Evolutionary conservation across 2,329 filamentous ascomycete genomes (phyloP).

Genomic region (Claviceps sp.): DNA sequence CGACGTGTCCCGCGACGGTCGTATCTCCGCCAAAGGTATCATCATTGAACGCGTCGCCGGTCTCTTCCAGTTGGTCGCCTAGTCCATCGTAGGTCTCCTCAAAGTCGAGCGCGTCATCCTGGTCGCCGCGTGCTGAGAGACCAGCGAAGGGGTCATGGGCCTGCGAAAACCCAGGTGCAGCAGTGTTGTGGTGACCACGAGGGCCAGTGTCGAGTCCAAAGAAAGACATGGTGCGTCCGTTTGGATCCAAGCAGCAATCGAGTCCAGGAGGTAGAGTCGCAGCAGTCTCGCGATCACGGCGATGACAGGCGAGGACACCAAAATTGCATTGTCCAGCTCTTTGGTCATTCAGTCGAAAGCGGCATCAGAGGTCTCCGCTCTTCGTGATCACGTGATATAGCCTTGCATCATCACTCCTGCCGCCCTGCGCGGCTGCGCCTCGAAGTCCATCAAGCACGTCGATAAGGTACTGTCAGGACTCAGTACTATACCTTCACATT

Average conservation of each 20-base stretch:
- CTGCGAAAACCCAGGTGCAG: slow-evolving; percentile 71
- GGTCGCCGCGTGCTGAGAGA: slow-evolving; percentile 52
- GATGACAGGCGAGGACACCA: not conserved
- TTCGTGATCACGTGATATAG: not conserved
- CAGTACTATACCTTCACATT: no score
- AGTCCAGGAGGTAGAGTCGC: not conserved
- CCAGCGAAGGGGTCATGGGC: slow-evolving; percentile 77
- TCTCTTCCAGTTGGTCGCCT: slow-evolving; percentile 80
- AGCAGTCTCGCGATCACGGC: not conserved
- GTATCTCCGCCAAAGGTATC: slow-evolving; percentile 63
- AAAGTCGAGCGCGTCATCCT: slow-evolving; percentile 55
- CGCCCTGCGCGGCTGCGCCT: no score
- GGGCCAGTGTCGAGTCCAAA: slow-evolving; percentile 68
- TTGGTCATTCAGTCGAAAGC: not conserved
- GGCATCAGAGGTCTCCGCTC: not conserved
- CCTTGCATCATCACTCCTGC: not conserved
- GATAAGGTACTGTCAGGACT: no score
- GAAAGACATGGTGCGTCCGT: slow-evolving; percentile 58
- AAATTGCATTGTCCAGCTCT: not conserved
- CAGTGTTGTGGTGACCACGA: slow-evolving; percentile 47
- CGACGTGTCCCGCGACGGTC: slow-evolving; percentile 40
- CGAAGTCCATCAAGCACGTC: no score
- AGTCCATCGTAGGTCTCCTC: slow-evolving; percentile 96
- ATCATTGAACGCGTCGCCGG: slow-evolving; percentile 89
- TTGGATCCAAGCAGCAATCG: not conserved